Evolutionary conservation across 164 flowering plant species (phyloP).

Genomic region (Euptelea pleiosperma): DNA sequence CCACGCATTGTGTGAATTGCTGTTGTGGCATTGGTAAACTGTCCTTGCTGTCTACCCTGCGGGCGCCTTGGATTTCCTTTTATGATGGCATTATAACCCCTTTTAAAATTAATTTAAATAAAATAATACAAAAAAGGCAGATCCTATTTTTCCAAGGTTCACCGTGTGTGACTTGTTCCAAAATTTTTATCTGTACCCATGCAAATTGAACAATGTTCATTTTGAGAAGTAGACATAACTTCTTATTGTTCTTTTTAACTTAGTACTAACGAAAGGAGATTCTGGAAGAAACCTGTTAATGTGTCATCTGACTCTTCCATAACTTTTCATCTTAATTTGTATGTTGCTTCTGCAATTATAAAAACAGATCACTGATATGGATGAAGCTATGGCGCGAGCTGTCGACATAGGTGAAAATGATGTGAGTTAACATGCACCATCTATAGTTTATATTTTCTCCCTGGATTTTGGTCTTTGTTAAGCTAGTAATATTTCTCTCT

Average conservation of each 20-base stretch:
- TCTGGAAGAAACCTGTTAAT: no score
- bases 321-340: not conserved
- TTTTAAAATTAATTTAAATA: no score
- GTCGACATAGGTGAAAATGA: slow-evolving; percentile 97
- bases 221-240: not conserved
- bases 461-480: not conserved
- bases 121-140: no score
- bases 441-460: not conserved
- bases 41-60: no score
- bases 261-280: no score
- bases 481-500: not conserved
- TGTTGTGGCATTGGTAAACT: no score
- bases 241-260: not conserved
- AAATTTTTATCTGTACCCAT: not conserved
- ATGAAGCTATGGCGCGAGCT: slow-evolving; percentile 95
- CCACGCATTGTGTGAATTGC: no score
- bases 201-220: not conserved
- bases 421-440: slow-evolving; percentile 36
- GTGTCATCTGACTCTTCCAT: no score
- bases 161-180: no score
- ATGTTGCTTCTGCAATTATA: slow-evolving; percentile 8
- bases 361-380: slow-evolving; percentile 64
- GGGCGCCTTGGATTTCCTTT: no score
- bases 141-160: no score
- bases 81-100: no score